These are phyloP conservation scores for Bryoglossum gracile DNA, from an alignment of 495 filamentous ascomycete species.

Conservation along the genomic window DNA sequence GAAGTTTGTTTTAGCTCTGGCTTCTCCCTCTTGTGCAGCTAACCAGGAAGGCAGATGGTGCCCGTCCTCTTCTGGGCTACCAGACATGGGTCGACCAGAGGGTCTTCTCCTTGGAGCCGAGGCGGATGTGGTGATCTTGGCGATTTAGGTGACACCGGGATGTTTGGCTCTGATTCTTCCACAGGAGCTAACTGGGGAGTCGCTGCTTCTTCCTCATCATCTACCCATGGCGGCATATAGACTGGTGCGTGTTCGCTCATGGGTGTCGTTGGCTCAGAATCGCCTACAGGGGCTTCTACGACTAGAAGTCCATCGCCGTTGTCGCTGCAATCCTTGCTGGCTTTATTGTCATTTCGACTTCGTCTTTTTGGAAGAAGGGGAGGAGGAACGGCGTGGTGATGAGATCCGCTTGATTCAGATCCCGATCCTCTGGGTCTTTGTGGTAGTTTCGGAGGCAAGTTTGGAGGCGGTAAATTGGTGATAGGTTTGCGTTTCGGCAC, in stretches of 20 bases:
- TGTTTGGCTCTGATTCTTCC: slow-evolving; percentile 6
- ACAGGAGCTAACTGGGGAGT: too few species aligned
- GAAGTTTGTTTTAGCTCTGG: slow-evolving; percentile 26
- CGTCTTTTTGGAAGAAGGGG: slow-evolving; percentile 30
- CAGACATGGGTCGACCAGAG: slow-evolving; percentile 18
- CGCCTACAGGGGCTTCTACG: slow-evolving; percentile 48
- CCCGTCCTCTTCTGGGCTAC: slow-evolving; percentile 26
- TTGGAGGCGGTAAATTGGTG: slow-evolving; percentile 38
- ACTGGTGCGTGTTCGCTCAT: slow-evolving; percentile 19
- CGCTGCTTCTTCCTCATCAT: slow-evolving; percentile 29
- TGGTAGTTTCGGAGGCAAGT: slow-evolving; percentile 28
- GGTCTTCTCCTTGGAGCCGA: slow-evolving; percentile 15
- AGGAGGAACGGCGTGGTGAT: slow-evolving; percentile 30
- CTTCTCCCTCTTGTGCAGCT: slow-evolving; percentile 30
- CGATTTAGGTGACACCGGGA: neutral
- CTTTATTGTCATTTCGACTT: slow-evolving; percentile 21
- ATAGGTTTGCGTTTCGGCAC: slow-evolving; percentile 59
- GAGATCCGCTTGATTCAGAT: slow-evolving; percentile 15
- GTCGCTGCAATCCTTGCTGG: neutral
- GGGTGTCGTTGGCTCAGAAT: slow-evolving; percentile 52
- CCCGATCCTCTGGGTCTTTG: slow-evolving; percentile 20
- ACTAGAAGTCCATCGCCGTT: slow-evolving; percentile 46
- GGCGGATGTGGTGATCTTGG: slow-evolving; percentile 5
- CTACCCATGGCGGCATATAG: slow-evolving; percentile 38
- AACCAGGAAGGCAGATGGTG: slow-evolving; percentile 24